Evolutionary conservation across 768 basidiomycete genomes (phyloP), one percentile per base, ranked within the genome.

Genomic region (Boletus reticulatus): DNA sequence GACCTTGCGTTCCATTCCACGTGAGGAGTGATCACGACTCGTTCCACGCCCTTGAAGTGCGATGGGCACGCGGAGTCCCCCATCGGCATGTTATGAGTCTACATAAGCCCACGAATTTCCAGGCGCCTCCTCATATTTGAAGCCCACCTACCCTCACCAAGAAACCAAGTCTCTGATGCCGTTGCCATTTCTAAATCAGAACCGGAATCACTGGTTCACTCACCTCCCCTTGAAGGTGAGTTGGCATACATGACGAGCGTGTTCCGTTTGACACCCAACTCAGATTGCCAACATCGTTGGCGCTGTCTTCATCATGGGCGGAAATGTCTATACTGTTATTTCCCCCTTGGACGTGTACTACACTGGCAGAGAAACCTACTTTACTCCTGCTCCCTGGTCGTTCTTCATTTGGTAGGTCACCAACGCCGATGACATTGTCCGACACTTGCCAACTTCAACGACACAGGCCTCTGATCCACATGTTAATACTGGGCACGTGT

Each of bases 401-500:
- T 86, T 83, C 72, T 78, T 79, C 67, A 77, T 84, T 59, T 87
- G 84, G 84, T 81, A 54, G 42, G 76, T 68, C 56, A 14, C 29
- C 37, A 12, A 34, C 24, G 27, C 17, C 10, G 5, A 22, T 6
- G 9, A 7, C 31, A 32, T 19, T 17, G 11, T 41, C 22, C 4
- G 42, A 50, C 48, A 27, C 51, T 48, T 22, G 44, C 13, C 43
- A n/a, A 46, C 51, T 39, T 50, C 17, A 29, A 29, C 29, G 12
- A 39, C 20, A 36, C 43, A 82, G 82, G 82, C 79, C 83, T 11
- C 64, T 84, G 43, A 84, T 86, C 62, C 85, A 89, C 65, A 71
- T 87, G 52, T 76, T 89, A 38, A 77, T 88, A 22, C 70, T 89
- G 48, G 85, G 87, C 24, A 82, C 79, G 45, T 78, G 87, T 58